Evolutionary conservation across 495 filamentous ascomycete species (phyloP).

Genomic region (Neurospora sp.): DNA sequence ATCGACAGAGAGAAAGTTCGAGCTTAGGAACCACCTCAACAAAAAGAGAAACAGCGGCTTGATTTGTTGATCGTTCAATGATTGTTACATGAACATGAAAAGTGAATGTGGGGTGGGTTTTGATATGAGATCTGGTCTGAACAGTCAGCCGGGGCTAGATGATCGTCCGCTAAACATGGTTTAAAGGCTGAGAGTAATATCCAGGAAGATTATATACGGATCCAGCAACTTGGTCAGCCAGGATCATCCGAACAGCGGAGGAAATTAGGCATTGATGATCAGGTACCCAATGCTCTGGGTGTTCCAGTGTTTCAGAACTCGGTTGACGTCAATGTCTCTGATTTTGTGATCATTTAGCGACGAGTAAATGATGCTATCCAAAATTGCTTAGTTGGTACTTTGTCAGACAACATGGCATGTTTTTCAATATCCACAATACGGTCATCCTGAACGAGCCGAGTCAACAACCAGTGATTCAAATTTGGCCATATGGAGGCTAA

Average conservation of each 20-base stretch:
- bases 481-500: neutral
- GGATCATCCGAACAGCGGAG: neutral
- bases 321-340: neutral
- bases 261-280: neutral
- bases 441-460: neutral
- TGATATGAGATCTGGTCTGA: neutral
- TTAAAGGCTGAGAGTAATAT: neutral
- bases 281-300: neutral
- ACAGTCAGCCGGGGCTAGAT: neutral
- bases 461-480: neutral
- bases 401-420: neutral
- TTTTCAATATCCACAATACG: neutral
- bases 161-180: neutral
- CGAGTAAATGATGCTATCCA: neutral
- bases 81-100: neutral
- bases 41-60: neutral
- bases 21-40: neutral
- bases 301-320: neutral
- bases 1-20: neutral
- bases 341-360: neutral
- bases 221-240: neutral
- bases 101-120: neutral
- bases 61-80: neutral
- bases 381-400: neutral
- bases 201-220: neutral